Conservation (phyloP, 2,329 filamentous ascomycete genomes). For the Cordyceps militaris region DNA sequence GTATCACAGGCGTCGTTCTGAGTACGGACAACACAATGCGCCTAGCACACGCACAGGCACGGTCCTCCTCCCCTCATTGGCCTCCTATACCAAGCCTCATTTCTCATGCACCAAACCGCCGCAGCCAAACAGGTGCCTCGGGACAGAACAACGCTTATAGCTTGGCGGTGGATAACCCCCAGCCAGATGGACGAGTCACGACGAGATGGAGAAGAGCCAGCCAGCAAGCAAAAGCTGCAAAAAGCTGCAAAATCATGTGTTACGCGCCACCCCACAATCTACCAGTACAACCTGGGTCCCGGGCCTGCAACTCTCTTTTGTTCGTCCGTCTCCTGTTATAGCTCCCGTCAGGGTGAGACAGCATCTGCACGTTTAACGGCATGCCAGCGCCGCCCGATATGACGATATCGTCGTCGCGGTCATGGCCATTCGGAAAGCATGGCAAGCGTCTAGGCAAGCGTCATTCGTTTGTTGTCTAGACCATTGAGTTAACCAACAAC, state of each 20-base stretch:
- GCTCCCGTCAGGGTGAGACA: slow-evolving; percentile 2
- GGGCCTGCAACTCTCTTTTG: background rate
- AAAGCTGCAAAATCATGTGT: background rate
- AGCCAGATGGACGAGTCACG: background rate
- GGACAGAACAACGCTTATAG: no score
- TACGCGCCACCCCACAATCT: slow-evolving; percentile 13
- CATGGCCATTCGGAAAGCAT: background rate
- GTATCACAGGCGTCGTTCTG: no score
- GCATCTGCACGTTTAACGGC: background rate
- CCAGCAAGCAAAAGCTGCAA: background rate
- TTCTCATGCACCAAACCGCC: background rate
- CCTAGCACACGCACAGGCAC: background rate
- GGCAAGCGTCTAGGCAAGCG: no score
- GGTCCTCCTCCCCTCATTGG: background rate
- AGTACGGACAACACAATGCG: no score
- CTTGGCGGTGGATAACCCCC: slow-evolving; percentile 1
- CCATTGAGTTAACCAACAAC: no score
- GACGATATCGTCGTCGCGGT: background rate
- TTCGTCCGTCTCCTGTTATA: background rate
- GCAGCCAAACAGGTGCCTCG: background rate
- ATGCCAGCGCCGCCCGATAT: background rate
- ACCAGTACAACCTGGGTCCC: background rate
- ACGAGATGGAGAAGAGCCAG: background rate
- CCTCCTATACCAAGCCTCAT: background rate
- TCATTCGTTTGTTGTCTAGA: no score